A percentile compares a stretch with the other conserved stretches of the same genome.
Conservation (phyloP, 805 yeast genomes). For the Babjeviella inositovora region DNA sequence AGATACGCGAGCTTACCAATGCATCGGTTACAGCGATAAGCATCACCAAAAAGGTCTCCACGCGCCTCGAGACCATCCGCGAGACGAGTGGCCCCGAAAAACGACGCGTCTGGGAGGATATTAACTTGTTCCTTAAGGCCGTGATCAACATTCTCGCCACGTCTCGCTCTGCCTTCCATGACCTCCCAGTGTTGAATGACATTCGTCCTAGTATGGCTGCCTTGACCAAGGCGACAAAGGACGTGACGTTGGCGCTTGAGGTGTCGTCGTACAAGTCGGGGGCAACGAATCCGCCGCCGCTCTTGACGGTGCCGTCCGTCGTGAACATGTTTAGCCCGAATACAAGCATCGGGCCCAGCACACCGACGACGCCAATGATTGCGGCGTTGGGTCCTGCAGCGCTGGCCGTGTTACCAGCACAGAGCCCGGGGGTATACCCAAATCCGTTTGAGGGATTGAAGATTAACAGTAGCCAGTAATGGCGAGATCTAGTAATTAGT, state of each 20-base stretch:
- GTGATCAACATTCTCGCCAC: conserved; percentile 73
- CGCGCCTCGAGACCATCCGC: conserved; percentile 32
- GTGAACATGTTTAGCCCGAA: no score
- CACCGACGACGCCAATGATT: no score
- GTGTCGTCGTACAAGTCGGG: conserved; percentile 39
- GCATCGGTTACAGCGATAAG: conserved; percentile 75
- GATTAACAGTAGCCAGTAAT: no score
- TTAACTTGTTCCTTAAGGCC: conserved; percentile 67
- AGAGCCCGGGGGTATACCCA: no score
- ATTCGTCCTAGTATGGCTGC: conserved; percentile 67
- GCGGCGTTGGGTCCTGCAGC: no score
- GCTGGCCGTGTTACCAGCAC: no score
- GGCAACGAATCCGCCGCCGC: no score
- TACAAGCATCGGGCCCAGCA: no score
- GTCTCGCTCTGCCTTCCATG: conserved; percentile 70
- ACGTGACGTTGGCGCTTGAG: conserved; percentile 76
- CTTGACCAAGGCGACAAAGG: conserved; percentile 80
- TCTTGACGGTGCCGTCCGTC: no score
- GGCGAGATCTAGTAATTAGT: no score
- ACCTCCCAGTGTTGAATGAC: conserved; percentile 65
- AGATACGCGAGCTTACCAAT: conserved; percentile 61
- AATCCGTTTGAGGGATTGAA: no score
- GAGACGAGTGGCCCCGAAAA: conserved; percentile 22
- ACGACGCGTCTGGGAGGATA: conserved; percentile 69
- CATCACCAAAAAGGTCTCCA: conserved; percentile 51